A percentile compares a stretch with the other conserved stretches of the same genome.
Evolutionary conservation across 1,284 basidiomycete species (phyloP).

Genomic region (Sanghuangporus sanghuang): DNA sequence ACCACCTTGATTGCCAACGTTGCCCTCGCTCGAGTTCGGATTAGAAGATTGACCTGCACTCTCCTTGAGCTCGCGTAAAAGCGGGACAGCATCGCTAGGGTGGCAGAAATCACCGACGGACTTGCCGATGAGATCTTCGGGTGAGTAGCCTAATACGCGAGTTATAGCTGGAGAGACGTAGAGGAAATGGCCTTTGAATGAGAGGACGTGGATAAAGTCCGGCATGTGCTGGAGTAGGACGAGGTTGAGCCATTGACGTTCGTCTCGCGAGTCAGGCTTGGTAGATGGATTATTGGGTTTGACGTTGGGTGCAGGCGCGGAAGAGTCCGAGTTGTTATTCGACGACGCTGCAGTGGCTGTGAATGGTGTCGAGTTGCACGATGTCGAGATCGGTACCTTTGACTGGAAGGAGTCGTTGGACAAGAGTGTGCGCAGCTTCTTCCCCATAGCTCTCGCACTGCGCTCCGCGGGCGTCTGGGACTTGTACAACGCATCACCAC

Average conservation of each 20-base stretch:
- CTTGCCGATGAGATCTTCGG: constrained; percentile 78
- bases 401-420: constrained; percentile 33
- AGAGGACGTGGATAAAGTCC: constrained; percentile 88
- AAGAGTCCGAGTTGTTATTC: constrained; percentile 25
- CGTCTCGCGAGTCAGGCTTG: constrained; percentile 24
- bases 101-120: constrained; percentile 79
- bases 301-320: constrained; percentile 1
- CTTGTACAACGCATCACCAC: constrained; percentile 13
- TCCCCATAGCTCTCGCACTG: constrained; percentile 34
- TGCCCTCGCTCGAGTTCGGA: constrained; percentile 17
- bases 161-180: constrained; percentile 85
- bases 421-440: constrained; percentile 37
- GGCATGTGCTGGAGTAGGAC: constrained; percentile 64
- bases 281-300: constrained; percentile 22
- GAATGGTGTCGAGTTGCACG: constrained; percentile 17
- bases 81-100: constrained; percentile 83
- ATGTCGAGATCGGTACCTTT: constrained; percentile 31
- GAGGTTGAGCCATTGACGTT: constrained; percentile 50
- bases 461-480: constrained; percentile 10
- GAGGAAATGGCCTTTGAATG: constrained; percentile 89
- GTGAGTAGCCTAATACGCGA: constrained; percentile 72
- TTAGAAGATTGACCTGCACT: constrained; percentile 29
- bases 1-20: background rate
- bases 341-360: background rate
- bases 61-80: constrained; percentile 92